Conservation (phyloP, 352 stramenopile species). For the Vaucheria bursata region DNA sequence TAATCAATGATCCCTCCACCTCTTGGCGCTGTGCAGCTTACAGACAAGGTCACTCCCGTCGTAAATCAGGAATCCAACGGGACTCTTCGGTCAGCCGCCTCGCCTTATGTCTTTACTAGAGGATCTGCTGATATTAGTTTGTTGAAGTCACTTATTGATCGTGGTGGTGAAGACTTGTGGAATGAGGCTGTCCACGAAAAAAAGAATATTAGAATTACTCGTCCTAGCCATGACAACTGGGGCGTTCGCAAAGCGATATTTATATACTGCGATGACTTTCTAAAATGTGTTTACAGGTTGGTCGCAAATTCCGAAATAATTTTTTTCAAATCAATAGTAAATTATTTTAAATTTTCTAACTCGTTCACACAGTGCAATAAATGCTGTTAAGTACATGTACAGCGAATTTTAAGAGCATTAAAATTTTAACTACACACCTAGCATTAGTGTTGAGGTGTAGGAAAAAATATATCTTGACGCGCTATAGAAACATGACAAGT, state of each 20-base stretch:
- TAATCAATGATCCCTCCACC: too few species aligned
- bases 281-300: too few species aligned
- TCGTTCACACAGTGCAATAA: too few species aligned
- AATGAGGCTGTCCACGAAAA: constrained; percentile 36
- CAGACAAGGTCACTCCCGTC: constrained; percentile 26
- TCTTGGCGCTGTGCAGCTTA: constrained; percentile 19
- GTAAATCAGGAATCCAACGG: constrained; percentile 10
- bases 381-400: too few species aligned
- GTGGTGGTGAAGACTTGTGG: not conserved
- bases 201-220: constrained; percentile 76
- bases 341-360: too few species aligned
- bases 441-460: too few species aligned
- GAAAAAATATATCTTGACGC: too few species aligned
- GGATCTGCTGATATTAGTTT: not conserved
- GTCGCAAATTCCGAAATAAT: too few species aligned
- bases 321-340: too few species aligned
- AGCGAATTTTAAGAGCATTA: too few species aligned
- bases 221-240: constrained; percentile 90
- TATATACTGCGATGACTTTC: constrained; percentile 97
- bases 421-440: too few species aligned
- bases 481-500: too few species aligned
- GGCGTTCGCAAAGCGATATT: constrained; percentile 84
- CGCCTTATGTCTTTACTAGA: not conserved
- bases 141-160: not conserved
- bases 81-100: not conserved